A percentile compares a stretch with the other conserved stretches of the same genome.
Evolutionary conservation across 768 basidiomycete species (phyloP).

Genomic region (Mycena galericulata): DNA sequence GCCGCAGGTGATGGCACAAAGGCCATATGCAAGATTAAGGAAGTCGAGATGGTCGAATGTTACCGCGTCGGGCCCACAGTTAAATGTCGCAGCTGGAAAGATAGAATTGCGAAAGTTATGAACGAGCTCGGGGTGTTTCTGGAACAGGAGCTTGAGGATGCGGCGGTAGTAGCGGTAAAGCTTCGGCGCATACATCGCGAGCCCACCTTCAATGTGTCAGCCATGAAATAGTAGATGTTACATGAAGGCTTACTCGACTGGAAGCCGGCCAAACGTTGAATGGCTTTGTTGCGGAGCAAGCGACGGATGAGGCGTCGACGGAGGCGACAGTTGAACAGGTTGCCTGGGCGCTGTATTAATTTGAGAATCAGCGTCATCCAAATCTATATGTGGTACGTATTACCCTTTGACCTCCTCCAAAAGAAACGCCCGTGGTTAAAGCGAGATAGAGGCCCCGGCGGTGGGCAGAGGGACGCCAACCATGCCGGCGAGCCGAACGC

Average conservation of each 20-base stretch:
- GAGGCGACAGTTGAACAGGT: not conserved
- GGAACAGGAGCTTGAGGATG: not conserved
- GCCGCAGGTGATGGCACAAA: not conserved
- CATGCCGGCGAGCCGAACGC: no score
- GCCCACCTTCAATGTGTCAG: not conserved
- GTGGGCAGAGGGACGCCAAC: no score
- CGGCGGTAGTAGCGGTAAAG: not conserved
- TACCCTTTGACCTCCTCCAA: not conserved
- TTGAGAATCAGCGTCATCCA: not conserved
- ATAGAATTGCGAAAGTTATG: slow-evolving; percentile 5
- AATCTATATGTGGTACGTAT: no score
- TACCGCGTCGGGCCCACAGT: not conserved
- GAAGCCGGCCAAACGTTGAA: not conserved
- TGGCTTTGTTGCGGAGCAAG: not conserved
- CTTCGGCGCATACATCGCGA: not conserved
- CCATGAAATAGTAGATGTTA: no score
- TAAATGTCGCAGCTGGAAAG: not conserved
- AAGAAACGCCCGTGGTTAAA: not conserved
- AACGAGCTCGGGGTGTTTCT: not conserved
- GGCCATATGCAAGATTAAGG: not conserved
- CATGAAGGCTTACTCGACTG: not conserved
- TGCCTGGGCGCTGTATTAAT: not conserved
- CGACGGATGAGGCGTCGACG: not conserved
- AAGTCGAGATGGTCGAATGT: not conserved
- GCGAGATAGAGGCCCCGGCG: not conserved